A percentile compares a stretch with the other conserved stretches of the same genome.
phyloP scores from a whole-genome alignment of 2,329 filamentous ascomycete species.

The Triangularia setosa region DNA sequence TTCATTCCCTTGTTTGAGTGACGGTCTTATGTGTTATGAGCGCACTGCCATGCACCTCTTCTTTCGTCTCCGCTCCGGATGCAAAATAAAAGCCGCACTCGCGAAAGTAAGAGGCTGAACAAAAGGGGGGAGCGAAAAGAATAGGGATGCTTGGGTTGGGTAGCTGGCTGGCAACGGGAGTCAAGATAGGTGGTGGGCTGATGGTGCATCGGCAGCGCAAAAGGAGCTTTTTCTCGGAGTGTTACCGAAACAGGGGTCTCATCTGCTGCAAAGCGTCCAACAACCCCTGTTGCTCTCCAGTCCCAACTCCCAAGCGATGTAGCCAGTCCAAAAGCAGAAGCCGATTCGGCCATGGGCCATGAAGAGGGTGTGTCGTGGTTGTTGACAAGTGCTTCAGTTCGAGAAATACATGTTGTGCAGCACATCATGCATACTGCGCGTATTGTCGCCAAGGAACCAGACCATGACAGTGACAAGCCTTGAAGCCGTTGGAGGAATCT shows the following conservation, averaged over 20 bases:
- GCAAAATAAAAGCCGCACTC: too few species aligned
- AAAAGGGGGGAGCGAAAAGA: background rate
- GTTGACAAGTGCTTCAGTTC: constrained; percentile 6
- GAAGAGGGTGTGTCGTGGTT: background rate
- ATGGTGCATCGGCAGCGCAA: background rate
- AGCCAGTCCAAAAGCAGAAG: background rate
- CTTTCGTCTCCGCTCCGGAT: too few species aligned
- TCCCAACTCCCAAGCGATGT: background rate
- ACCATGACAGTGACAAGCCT: background rate
- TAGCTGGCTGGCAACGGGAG: background rate
- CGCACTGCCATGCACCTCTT: too few species aligned
- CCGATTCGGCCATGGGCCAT: background rate
- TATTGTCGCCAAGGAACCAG: background rate
- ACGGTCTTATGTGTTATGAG: too few species aligned
- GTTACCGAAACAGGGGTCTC: constrained; percentile 10
- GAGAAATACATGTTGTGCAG: background rate
- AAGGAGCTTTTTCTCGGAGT: background rate
- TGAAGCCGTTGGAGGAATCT: background rate
- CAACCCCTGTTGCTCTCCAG: background rate
- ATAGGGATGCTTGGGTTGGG: background rate
- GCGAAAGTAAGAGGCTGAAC: background rate
- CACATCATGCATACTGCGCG: constrained; percentile 3
- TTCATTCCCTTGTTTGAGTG: too few species aligned
- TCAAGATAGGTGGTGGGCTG: background rate
- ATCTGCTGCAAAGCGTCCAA: background rate